Evolutionary conservation across 108 stramenopile genomes (phyloP).

Genomic region (Cyclotella choctawhatcheeana): DNA sequence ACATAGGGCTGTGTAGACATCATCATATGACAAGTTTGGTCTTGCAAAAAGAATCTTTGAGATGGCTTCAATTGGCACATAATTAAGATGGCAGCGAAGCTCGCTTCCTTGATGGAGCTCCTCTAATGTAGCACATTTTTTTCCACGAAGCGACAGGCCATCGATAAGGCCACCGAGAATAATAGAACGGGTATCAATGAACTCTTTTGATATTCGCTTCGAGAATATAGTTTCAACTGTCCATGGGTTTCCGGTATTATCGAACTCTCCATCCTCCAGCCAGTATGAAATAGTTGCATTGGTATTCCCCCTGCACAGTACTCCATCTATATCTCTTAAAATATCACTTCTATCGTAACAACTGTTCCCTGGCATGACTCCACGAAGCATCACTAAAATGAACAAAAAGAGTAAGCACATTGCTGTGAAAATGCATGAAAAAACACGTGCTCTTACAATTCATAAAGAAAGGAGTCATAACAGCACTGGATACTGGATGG

Average conservation of each 20-base stretch:
- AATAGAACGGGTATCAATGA: conserved; percentile 19
- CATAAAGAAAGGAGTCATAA: conserved; percentile 21
- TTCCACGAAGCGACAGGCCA: conserved; percentile 14
- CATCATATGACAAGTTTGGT: conserved; percentile 11
- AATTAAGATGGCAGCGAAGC: background rate
- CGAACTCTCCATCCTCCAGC: background rate
- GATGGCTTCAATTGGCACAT: conserved; percentile 22
- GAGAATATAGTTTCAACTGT: conserved; percentile 16
- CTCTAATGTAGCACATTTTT: background rate
- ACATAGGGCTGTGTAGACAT: conserved; percentile 1
- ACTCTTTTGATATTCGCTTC: conserved; percentile 2
- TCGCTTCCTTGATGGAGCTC: conserved; percentile 18
- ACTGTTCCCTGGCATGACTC: conserved; percentile 3
- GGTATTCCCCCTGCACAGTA: background rate
- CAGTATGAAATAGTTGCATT: background rate
- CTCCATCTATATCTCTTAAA: conserved; percentile 14
- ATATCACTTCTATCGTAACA: conserved; percentile 32
- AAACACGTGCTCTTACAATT: conserved; percentile 13
- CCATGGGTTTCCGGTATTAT: conserved; percentile 11
- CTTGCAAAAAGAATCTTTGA: conserved; percentile 22
- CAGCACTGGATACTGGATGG: conserved; percentile 18
- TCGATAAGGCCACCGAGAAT: conserved; percentile 16
- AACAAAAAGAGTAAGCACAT: background rate
- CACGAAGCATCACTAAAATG: conserved; percentile 25
- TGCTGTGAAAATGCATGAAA: background rate